These are phyloP conservation scores for Mycena chlorophos DNA, from an alignment of 768 basidiomycete species.

Conservation along the genomic window DNA sequence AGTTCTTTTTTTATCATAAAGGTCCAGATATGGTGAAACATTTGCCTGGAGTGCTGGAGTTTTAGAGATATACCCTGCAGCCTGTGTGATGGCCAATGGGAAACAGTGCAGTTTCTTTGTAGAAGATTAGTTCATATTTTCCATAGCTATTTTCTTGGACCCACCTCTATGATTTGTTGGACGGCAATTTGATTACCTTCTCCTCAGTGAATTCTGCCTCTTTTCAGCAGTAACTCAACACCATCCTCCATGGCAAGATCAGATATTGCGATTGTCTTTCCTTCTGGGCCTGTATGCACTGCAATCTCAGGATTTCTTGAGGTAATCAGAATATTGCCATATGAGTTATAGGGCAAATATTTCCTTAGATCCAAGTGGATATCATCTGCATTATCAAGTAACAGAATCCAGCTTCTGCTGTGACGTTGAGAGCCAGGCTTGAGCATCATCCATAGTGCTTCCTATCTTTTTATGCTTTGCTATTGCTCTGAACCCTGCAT, in stretches of 20 bases:
- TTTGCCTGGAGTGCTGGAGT: background rate
- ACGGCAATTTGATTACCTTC: background rate
- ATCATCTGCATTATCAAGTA: constrained; percentile 14
- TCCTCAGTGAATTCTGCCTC: background rate
- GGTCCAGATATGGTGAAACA: background rate
- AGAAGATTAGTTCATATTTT: background rate
- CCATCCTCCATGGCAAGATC: constrained; percentile 5
- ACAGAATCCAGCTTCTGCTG: background rate
- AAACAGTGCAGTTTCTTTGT: background rate
- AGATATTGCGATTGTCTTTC: background rate
- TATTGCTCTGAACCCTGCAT: constrained; percentile 2
- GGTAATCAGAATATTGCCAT: constrained; percentile 16
- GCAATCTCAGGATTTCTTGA: constrained; percentile 9
- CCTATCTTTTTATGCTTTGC: background rate
- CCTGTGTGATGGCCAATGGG: constrained; percentile 8
- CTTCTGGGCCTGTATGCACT: background rate
- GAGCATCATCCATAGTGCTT: background rate
- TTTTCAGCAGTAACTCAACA: background rate
- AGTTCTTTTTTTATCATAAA: background rate
- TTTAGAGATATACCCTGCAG: constrained; percentile 7
- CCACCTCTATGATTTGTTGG: background rate
- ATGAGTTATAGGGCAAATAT: constrained; percentile 2
- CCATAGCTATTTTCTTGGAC: constrained; percentile 6
- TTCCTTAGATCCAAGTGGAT: background rate
- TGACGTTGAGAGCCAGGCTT: background rate